A percentile compares a stretch with the other conserved stretches of the same genome.
phyloP scores from a whole-genome alignment of 768 basidiomycete species.

The Boletus vinaceobasis region DNA sequence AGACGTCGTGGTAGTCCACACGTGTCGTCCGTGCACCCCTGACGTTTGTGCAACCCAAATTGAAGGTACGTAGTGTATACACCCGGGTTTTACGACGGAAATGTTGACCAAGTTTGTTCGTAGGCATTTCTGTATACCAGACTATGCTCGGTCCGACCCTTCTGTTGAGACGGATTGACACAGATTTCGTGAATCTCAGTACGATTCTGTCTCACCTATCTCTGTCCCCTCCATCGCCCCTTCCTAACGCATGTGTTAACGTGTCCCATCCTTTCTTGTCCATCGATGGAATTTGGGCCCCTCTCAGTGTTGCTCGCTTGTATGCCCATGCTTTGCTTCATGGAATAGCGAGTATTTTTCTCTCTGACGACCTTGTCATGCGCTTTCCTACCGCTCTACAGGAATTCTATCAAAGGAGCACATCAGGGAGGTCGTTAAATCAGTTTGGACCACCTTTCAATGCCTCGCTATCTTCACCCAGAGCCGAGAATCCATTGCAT shows the following conservation, averaged over 20 bases:
- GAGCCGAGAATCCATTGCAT: not conserved
- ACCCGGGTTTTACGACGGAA: not conserved
- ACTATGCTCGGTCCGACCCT: conserved; percentile 53
- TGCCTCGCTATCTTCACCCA: conserved; percentile 34
- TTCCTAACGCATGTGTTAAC: conserved; percentile 44
- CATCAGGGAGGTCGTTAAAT: conserved; percentile 45
- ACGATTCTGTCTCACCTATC: conserved; percentile 40
- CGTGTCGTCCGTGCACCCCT: conserved; percentile 60
- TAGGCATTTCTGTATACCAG: conserved; percentile 75
- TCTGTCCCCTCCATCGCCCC: conserved; percentile 31
- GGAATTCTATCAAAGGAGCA: conserved; percentile 51
- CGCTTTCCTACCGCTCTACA: conserved; percentile 61
- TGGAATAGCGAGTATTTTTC: conserved; percentile 49
- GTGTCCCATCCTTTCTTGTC: conserved; percentile 51
- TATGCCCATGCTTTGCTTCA: conserved; percentile 32
- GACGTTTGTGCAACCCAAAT: conserved; percentile 64
- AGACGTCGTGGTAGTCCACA: conserved; percentile 53
- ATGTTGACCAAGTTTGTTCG: conserved; percentile 7
- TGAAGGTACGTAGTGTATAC: conserved; percentile 50
- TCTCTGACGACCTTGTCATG: conserved; percentile 59
- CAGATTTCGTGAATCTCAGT: conserved; percentile 73
- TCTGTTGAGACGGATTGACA: conserved; percentile 71
- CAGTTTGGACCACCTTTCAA: conserved; percentile 66
- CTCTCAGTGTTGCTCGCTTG: conserved; percentile 52
- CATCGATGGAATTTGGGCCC: conserved; percentile 67